Percentiles rank a stretch among this genome's conserved stretches.
phyloP scores from a whole-genome alignment of 257 asterid genomes.

The Salvia rosmarinus region DNA sequence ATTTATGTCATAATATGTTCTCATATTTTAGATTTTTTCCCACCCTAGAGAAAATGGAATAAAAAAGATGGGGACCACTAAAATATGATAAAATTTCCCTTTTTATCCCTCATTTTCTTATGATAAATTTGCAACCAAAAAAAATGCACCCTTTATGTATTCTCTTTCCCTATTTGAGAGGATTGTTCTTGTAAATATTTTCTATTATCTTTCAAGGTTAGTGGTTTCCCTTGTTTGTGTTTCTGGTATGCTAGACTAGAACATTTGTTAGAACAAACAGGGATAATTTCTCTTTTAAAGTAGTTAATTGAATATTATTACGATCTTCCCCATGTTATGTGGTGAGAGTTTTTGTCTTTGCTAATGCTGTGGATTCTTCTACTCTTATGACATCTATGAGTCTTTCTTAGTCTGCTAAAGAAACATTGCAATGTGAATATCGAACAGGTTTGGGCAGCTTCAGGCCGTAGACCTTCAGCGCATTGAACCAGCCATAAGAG shows the following conservation, averaged over 20 bases:
- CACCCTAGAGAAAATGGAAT: no score
- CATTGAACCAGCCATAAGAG: conserved; percentile 84
- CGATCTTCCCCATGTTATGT: background rate
- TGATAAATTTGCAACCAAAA: no score
- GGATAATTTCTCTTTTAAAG: background rate
- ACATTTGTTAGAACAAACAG: background rate
- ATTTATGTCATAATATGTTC: no score
- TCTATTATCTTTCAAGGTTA: background rate
- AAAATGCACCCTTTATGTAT: no score
- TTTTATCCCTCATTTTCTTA: no score
- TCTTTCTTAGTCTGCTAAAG: background rate
- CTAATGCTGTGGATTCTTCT: background rate
- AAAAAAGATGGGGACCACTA: no score
- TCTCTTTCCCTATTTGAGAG: background rate
- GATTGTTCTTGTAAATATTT: background rate
- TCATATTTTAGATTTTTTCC: no score
- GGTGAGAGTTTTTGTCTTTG: background rate
- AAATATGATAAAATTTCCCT: no score
- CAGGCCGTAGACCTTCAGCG: conserved; percentile 85
- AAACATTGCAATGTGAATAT: conserved; percentile 11
- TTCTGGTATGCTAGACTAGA: background rate
- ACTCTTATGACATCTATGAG: background rate
- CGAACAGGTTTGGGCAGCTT: conserved; percentile 81
- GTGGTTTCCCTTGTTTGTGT: background rate
- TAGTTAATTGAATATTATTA: background rate